Percentiles rank a stretch among this genome's conserved stretches.
Evolutionary conservation across 768 basidiomycete species (phyloP).

Genomic region (Lentinula sp.): DNA sequence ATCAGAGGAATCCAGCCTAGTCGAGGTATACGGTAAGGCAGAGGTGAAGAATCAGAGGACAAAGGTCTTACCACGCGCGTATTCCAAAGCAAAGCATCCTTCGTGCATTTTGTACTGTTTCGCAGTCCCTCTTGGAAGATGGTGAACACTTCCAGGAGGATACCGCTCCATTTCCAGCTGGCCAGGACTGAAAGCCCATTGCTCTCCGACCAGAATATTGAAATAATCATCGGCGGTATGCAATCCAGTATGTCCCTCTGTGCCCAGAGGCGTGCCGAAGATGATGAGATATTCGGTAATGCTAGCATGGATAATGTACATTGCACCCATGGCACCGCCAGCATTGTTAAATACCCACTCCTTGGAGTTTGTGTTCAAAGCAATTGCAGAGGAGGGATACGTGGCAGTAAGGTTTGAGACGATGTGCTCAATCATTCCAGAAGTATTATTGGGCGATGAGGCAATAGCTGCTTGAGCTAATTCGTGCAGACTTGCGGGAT

Average conservation of each 20-base stretch:
- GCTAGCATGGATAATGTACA: constrained; percentile 96
- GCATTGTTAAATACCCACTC: constrained; percentile 99
- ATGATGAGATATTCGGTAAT: constrained; percentile 97
- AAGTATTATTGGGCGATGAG: constrained; percentile 51
- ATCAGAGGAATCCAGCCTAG: constrained; percentile 96
- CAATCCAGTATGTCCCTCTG: constrained; percentile 91
- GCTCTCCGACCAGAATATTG: constrained; percentile 89
- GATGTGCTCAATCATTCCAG: constrained; percentile 77
- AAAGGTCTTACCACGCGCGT: constrained; percentile 65
- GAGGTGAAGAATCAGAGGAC: constrained; percentile 14
- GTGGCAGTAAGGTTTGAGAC: constrained; percentile 70
- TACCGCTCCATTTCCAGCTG: constrained; percentile 83
- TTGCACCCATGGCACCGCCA: constrained; percentile 95
- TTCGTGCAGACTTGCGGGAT: constrained; percentile 63
- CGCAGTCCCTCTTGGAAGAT: constrained; percentile 72
- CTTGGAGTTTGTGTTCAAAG: constrained; percentile 47
- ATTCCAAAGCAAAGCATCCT: constrained; percentile 94
- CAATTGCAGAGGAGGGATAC: constrained; percentile 55
- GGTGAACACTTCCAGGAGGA: constrained; percentile 76
- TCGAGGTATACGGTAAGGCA: not conserved
- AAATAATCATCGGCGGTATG: constrained; percentile 99
- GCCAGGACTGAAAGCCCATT: constrained; percentile 89
- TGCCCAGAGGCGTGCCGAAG: constrained; percentile 94
- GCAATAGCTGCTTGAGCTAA: constrained; percentile 72
- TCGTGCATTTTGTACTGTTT: constrained; percentile 99